Conservation (phyloP, 352 stramenopile species). For the Phytophthora meadii region DNA sequence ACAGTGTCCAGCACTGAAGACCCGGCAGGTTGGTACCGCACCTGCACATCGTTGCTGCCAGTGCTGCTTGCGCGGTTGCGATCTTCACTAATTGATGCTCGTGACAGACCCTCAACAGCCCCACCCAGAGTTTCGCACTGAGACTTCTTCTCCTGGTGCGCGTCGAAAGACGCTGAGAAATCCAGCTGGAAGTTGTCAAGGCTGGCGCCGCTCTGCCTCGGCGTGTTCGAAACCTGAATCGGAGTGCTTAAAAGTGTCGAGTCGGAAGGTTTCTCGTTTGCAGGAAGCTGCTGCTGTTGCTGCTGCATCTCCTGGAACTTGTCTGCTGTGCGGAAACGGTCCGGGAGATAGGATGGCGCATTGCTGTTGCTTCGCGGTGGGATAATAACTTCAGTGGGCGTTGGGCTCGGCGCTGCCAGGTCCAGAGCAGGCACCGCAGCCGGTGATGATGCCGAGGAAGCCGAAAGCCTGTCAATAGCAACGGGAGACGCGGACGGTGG, state of each 20-base stretch:
- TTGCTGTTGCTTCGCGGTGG: slow-evolving; percentile 13
- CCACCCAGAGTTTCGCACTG: neutral
- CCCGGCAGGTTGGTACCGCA: slow-evolving; percentile 37
- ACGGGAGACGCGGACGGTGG: slow-evolving; percentile 19
- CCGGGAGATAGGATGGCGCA: slow-evolving; percentile 20
- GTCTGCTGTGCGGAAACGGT: slow-evolving; percentile 24
- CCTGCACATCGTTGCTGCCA: slow-evolving; percentile 27
- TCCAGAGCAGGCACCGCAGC: slow-evolving; percentile 12
- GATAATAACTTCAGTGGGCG: slow-evolving; percentile 4
- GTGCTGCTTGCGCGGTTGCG: slow-evolving; percentile 28
- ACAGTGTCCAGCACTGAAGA: slow-evolving; percentile 37
- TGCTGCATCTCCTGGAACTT: slow-evolving; percentile 28
- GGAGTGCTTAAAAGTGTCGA: slow-evolving; percentile 8
- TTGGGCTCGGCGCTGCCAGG: neutral
- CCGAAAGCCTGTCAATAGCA: slow-evolving; percentile 19
- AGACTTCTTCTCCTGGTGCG: slow-evolving; percentile 28
- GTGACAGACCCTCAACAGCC: slow-evolving; percentile 8
- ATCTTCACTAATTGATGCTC: slow-evolving; percentile 15
- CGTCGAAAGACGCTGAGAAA: slow-evolving; percentile 37
- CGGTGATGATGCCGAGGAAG: slow-evolving; percentile 27
- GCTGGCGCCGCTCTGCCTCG: slow-evolving; percentile 28
- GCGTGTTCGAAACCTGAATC: slow-evolving; percentile 21
- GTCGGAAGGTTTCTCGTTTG: neutral
- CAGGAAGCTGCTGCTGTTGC: slow-evolving; percentile 1
- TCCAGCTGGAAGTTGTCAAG: slow-evolving; percentile 41